Base-by-base conservation (phyloP, 2,329 filamentous ascomycete genomes). In the Monosporascus cannonballus region DNA sequence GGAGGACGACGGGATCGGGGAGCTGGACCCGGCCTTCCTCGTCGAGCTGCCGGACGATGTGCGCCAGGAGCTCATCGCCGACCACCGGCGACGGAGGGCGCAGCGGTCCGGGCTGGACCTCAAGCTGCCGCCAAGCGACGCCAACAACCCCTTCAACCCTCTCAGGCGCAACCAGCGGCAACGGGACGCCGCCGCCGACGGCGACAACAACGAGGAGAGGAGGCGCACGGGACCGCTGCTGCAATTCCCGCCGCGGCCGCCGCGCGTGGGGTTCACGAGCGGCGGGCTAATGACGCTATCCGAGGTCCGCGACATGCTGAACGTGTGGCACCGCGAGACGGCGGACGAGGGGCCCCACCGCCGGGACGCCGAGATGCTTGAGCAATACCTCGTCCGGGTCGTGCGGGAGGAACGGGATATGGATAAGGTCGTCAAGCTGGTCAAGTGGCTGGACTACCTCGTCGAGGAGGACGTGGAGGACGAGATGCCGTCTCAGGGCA, bases 1-100 rank as follows among this genome's bases (percentile, higher is more conserved):
- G 5, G 68, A 30, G 15, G 59, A 62, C 1, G 65, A 76, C 6
- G 70, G 69, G 6, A 56, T 73, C 1, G 75, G 77, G 47, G 76
- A 80, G 42, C 69, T 90, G 3, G 86, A 90, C 53, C 75, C 81
- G 0, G 84, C 85, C 0, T 92, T 96, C 63, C 82, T 97, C 3
- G 83, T 86, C 1, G 90, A 91, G 17, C 75, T 97, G 1, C 93
- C 93, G 0, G 85, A 88, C 58, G 89, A 96, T 47, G 80, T 96
- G 47, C 83, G 89, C 14, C 76, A 73, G 17, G 92, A 97, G 69
- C 78, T 97, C 6, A 69, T 96, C 2, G 84, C 83, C 20, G 89
- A 96, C 61, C 85, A 92, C 63, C 79, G 77, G 36, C 80, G 79
- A 20, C 81, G 77, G n/a, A 73, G 86, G 20, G 81, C 83, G 11